phyloP scores from a whole-genome alignment of 768 basidiomycete genomes.

The Suillus cothurnatus region DNA sequence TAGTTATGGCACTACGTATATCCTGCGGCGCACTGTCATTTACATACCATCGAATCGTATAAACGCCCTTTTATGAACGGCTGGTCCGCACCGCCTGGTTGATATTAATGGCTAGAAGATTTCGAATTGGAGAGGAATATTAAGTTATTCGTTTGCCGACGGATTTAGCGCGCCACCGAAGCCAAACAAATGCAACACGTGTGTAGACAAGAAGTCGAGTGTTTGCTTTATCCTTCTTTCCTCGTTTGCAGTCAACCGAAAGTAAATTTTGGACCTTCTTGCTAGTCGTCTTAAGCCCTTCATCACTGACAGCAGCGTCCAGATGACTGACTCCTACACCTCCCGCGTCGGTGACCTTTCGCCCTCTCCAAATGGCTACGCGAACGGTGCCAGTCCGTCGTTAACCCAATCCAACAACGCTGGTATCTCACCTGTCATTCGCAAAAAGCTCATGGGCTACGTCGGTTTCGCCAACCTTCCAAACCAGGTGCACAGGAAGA shows the following conservation, averaged over 20 bases:
- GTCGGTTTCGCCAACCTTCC: slow-evolving; percentile 98
- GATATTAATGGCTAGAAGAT: neutral
- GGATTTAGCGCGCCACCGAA: slow-evolving; percentile 28
- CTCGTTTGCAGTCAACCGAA: slow-evolving; percentile 54
- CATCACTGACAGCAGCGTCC: slow-evolving; percentile 20
- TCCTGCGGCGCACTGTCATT: slow-evolving; percentile 6
- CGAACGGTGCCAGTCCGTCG: slow-evolving; percentile 68
- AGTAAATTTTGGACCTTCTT: slow-evolving; percentile 45
- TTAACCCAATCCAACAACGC: slow-evolving; percentile 40
- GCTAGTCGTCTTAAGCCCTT: slow-evolving; percentile 22
- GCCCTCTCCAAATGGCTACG: slow-evolving; percentile 54
- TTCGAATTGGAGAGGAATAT: slow-evolving; percentile 5
- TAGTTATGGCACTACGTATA: slow-evolving; percentile 8
- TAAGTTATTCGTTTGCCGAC: neutral
- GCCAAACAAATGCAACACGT: slow-evolving; percentile 37
- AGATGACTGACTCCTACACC: slow-evolving; percentile 83
- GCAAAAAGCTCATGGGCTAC: slow-evolving; percentile 95
- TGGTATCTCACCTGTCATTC: slow-evolving; percentile 46
- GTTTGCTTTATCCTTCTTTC: slow-evolving; percentile 43
- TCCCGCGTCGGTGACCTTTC: slow-evolving; percentile 64
- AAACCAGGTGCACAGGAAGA: slow-evolving; percentile 99
- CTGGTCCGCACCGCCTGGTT: neutral
- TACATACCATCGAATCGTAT: neutral
- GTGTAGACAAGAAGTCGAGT: slow-evolving; percentile 22
- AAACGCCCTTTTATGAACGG: slow-evolving; percentile 11